These are phyloP conservation scores for Botryosphaeria dothidea DNA, from an alignment of 2,329 filamentous ascomycete genomes.

Conservation along the genomic window DNA sequence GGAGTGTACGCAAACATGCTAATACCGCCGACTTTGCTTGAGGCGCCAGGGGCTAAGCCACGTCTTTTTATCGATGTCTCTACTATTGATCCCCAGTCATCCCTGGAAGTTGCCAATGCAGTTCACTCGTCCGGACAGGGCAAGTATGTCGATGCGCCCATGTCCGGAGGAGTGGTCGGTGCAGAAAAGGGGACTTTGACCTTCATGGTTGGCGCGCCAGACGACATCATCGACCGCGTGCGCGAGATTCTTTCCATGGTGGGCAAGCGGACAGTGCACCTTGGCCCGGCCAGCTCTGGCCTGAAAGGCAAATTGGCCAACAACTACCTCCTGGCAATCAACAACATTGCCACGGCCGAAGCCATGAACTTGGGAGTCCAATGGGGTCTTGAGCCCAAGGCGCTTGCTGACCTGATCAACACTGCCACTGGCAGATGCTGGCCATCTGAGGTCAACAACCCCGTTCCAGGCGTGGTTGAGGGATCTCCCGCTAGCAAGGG, in stretches of 20 bases:
- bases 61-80: slow-evolving; percentile 94
- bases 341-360: slow-evolving; percentile 75
- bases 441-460: slow-evolving; percentile 95
- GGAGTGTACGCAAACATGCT: slow-evolving; percentile 67
- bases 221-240: slow-evolving; percentile 62
- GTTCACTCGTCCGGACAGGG: slow-evolving; percentile 69
- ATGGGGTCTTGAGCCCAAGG: slow-evolving; percentile 64
- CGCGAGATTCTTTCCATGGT: slow-evolving; percentile 74
- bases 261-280: slow-evolving; percentile 83
- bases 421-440: slow-evolving; percentile 93
- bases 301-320: slow-evolving; percentile 93
- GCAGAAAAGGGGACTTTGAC: slow-evolving; percentile 84
- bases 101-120: slow-evolving; percentile 71
- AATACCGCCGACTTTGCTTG: slow-evolving; percentile 55
- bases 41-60: slow-evolving; percentile 52
- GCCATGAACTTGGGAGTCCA: slow-evolving; percentile 66
- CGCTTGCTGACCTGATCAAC: slow-evolving; percentile 84
- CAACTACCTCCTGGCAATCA: slow-evolving; percentile 93
- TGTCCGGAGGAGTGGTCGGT: slow-evolving; percentile 94
- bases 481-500: slow-evolving; percentile 73
- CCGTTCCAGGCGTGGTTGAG: slow-evolving; percentile 80
- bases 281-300: slow-evolving; percentile 81
- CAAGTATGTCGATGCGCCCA: slow-evolving; percentile 88
- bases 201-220: slow-evolving; percentile 85
- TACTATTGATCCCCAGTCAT: slow-evolving; percentile 90